phyloP scores from a whole-genome alignment of 352 stramenopile species.

The Globisporangium abappressorium region DNA sequence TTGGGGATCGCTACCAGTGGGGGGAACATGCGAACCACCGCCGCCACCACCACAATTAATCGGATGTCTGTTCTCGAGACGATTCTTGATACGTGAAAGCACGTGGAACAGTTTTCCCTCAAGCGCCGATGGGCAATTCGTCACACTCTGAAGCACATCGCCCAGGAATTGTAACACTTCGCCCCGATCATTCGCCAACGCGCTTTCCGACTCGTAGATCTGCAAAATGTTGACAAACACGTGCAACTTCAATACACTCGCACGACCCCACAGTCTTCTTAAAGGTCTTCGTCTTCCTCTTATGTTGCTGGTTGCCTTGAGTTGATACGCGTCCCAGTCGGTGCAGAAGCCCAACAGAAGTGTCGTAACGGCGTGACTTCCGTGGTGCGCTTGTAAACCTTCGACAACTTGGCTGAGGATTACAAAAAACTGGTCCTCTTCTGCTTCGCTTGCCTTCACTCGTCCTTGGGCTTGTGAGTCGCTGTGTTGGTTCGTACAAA shows the following conservation, averaged over 20 bases:
- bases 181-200: constrained; percentile 23
- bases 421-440: neutral
- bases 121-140: constrained; percentile 29
- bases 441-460: neutral
- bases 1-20: neutral
- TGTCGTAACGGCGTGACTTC: neutral
- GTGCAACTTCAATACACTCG: constrained; percentile 29
- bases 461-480: neutral
- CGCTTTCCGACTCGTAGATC: constrained; percentile 23
- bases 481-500: neutral
- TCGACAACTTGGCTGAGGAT: constrained; percentile 6
- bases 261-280: constrained; percentile 12
- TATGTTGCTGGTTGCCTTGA: constrained; percentile 16
- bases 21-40: neutral
- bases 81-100: constrained; percentile 27
- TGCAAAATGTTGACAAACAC: constrained; percentile 33
- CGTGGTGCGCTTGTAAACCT: neutral
- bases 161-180: constrained; percentile 27
- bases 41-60: too few species aligned
- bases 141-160: constrained; percentile 36
- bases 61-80: neutral
- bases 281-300: neutral
- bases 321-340: constrained; percentile 21
- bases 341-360: constrained; percentile 12
- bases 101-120: constrained; percentile 32